Base-by-base conservation (phyloP, 2,329 filamentous ascomycete species). In the Sporothrix variecibatus region DNA sequence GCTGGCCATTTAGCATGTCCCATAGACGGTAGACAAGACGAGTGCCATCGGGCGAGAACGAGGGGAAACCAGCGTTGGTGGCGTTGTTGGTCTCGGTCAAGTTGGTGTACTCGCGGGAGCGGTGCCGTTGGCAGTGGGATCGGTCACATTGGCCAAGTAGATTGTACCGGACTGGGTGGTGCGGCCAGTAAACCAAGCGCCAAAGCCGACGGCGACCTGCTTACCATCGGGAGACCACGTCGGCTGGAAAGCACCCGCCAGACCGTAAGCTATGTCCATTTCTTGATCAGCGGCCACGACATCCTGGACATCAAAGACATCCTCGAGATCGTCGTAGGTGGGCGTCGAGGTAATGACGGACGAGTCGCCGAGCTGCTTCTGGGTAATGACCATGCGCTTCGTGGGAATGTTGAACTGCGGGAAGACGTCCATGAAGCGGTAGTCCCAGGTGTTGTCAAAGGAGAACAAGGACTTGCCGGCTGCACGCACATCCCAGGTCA, bases 341-440 rank as follows among this genome's bases (percentile, higher is more conserved):
- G 26, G 11, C 11, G 56, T 17, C 26, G 56, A 60, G 7, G 28
- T 34, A 12, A 60, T 60, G 56, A 60, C 56, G 15, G 60, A 65
- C 34, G 60, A 38, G 34, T 65, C 34, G 34, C 60, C 60, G 8
- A 65, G 60, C 60, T 40, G 31, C 17, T 65, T 65, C 17, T 65
- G 60, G 17, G 60, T 65, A 28, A 43, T 65, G 60, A 31, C 60
- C 34, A 65, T 31, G 6, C 60, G 31, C 20, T 43, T 43, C 2
- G 60, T 65, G 34, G 60, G 31, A 34, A 40, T 43, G 34, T 65
- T 38, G 60, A 65, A 43, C 34, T 65, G 60, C 31, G 60, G 60
- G 20, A 65, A 65, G 11, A 65, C 60, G 34, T 65, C 60, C 60
- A 65, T 65, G 60, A 40, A 65, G 60, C 60, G 60, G 34, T 65